These are phyloP conservation scores for Strobilomyces echinocephalus DNA, from an alignment of 768 basidiomycete genomes.

Conservation along the genomic window DNA sequence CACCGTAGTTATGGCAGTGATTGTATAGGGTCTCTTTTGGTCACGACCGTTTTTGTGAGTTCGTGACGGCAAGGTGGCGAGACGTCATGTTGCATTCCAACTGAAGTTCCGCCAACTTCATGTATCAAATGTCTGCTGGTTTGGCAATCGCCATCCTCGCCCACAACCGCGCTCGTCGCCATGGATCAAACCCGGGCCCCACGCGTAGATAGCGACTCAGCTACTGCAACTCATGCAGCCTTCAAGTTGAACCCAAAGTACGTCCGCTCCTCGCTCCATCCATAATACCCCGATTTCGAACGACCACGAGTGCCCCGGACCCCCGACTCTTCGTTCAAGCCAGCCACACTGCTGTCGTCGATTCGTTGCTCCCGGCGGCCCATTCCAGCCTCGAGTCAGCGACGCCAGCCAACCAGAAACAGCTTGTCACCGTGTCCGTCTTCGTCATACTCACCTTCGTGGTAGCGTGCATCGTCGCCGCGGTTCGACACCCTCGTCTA, in stretches of 20 bases:
- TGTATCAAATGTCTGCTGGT: too few species aligned
- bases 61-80: too few species aligned
- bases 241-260: background rate
- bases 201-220: background rate
- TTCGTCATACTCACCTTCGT: background rate
- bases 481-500: constrained; percentile 4
- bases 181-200: background rate
- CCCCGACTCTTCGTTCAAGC: background rate
- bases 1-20: background rate
- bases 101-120: too few species aligned
- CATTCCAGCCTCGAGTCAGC: background rate
- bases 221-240: too few species aligned
- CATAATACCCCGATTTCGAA: background rate
- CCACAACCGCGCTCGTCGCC: too few species aligned
- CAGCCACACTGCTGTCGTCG: constrained; percentile 7
- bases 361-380: constrained; percentile 10
- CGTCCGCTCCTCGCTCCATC: background rate
- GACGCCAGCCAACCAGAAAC: background rate
- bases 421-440: background rate
- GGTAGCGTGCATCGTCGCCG: constrained; percentile 1
- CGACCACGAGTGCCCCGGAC: background rate
- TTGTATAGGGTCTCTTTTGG: constrained; percentile 10
- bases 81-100: too few species aligned
- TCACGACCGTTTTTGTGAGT: constrained; percentile 28
- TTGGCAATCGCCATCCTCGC: too few species aligned